Base-by-base conservation (phyloP, 2,329 filamentous ascomycete genomes). In the Penicillium sp. region DNA sequence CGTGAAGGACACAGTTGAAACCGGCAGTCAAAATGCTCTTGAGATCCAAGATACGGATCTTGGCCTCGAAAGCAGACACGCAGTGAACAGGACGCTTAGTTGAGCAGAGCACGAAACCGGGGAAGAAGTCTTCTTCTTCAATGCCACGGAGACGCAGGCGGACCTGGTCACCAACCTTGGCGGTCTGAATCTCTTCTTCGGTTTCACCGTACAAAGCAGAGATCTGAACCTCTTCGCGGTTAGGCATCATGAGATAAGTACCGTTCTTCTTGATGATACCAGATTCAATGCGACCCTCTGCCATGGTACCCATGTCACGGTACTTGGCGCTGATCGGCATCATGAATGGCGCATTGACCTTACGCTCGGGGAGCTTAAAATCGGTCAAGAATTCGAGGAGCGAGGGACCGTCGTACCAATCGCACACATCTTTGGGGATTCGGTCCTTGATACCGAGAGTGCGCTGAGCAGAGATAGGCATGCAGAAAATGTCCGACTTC, bases 311-410 rank as follows among this genome's bases (percentile, higher is more conserved):
- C 82, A 99, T 88, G 72, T 99, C 95, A 66, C 89, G 85, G 80
- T 97, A 99, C 78, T 99, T 99, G 75, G 90, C 91, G 60, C 89
- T 90, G 61, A 99, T 83, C 8, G 94, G 90, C 92, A 99, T 97
- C 94, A 99, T 97, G 82, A 99, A 97, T 9, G 94, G 93, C 2
- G 94, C 94, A 66, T 96, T 96, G 66, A 97, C 77, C 80, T 97
- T 99, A 66, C 94, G 90, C 74, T 99, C 93, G 36, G 97, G 83
- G 11, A 93, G 86, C 67, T 88, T 86, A 90, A 97, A 97, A 70
- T 84, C 80, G 72, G 97, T 93, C n/a, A 99, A 85, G 75, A 92
- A 97, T 75, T 97, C 93, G 18, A 99, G 86, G 43, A 99, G 84
- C 18, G 92, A 94, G 9, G 93, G 93, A 0, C 92, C 91, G 38